phyloP scores from a whole-genome alignment of 140 eudicot genomes.

The Cichorium intybus region DNA sequence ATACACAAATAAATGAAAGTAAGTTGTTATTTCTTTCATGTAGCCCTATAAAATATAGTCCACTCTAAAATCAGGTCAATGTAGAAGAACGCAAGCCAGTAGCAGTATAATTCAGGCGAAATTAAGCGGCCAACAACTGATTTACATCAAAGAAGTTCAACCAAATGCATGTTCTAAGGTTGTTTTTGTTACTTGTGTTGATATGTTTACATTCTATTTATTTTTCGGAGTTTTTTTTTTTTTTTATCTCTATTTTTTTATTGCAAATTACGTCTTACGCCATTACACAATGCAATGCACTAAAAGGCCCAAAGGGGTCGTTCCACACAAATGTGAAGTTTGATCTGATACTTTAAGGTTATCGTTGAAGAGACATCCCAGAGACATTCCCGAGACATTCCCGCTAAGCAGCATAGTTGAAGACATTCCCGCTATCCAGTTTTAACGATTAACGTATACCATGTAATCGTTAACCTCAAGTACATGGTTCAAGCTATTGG shows the following conservation, averaged over 20 bases:
- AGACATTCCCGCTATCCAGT: too few relatives aligned
- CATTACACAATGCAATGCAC: not conserved
- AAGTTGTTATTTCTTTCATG: not conserved
- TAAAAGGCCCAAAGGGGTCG: not conserved
- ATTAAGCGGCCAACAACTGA: not conserved
- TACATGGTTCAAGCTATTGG: too few relatives aligned
- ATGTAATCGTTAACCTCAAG: too few relatives aligned
- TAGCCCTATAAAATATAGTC: not conserved
- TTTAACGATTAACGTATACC: too few relatives aligned
- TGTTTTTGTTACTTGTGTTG: slow-evolving; percentile 10
- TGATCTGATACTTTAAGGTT: not conserved
- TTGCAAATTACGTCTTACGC: not conserved
- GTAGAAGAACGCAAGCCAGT: slow-evolving; percentile 32
- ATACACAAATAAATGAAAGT: not conserved
- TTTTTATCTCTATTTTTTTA: not conserved
- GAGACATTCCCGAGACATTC: too few relatives aligned
- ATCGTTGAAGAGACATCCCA: too few relatives aligned
- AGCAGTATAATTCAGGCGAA: slow-evolving; percentile 21
- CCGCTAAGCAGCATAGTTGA: too few relatives aligned
- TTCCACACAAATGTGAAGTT: not conserved
- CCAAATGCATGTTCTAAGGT: not conserved
- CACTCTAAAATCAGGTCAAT: slow-evolving; percentile 14
- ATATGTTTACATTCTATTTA: slow-evolving; percentile 10
- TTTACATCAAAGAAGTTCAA: not conserved
- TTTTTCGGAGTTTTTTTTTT: not conserved